phyloP scores from a whole-genome alignment of 306 rosid species.

The Prunus kanzakura region DNA sequence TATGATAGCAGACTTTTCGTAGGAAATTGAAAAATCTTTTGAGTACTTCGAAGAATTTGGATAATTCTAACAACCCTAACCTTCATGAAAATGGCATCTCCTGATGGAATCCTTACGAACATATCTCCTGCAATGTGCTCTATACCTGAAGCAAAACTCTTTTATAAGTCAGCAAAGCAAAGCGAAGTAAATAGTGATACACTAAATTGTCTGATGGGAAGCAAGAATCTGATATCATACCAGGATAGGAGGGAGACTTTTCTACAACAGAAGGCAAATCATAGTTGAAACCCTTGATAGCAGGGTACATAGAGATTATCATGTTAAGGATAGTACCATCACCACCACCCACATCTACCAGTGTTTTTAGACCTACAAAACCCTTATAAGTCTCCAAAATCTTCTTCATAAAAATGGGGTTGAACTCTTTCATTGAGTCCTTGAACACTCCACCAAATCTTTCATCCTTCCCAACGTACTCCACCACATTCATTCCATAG shows the following conservation, averaged over 20 bases:
- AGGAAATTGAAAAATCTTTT: too few relatives aligned
- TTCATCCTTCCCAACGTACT: slow-evolving; percentile 13
- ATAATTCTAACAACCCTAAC: background rate
- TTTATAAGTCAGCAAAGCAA: background rate
- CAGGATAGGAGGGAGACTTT: slow-evolving; percentile 21
- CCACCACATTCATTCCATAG: slow-evolving; percentile 15
- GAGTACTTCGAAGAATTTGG: background rate
- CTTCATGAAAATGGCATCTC: slow-evolving; percentile 33
- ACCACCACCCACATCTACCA: slow-evolving; percentile 27
- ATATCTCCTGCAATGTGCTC: slow-evolving; percentile 25
- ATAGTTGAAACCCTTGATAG: slow-evolving; percentile 27
- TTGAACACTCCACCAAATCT: slow-evolving; percentile 12
- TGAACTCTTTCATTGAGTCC: slow-evolving; percentile 20
- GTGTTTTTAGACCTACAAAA: slow-evolving; percentile 22
- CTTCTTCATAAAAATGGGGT: slow-evolving; percentile 1
- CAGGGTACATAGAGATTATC: slow-evolving; percentile 28
- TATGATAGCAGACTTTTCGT: too few relatives aligned
- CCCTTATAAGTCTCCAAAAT: slow-evolving; percentile 14
- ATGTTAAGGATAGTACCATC: slow-evolving; percentile 21
- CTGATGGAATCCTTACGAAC: slow-evolving; percentile 24
- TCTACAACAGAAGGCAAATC: slow-evolving; percentile 22
- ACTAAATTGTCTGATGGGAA: background rate
- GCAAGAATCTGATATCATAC: slow-evolving; percentile 1
- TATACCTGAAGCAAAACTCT: slow-evolving; percentile 14
- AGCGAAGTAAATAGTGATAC: background rate